These are phyloP conservation scores for Rhodotorula toruloides DNA, from an alignment of 768 basidiomycete species.

Conservation along the genomic window DNA sequence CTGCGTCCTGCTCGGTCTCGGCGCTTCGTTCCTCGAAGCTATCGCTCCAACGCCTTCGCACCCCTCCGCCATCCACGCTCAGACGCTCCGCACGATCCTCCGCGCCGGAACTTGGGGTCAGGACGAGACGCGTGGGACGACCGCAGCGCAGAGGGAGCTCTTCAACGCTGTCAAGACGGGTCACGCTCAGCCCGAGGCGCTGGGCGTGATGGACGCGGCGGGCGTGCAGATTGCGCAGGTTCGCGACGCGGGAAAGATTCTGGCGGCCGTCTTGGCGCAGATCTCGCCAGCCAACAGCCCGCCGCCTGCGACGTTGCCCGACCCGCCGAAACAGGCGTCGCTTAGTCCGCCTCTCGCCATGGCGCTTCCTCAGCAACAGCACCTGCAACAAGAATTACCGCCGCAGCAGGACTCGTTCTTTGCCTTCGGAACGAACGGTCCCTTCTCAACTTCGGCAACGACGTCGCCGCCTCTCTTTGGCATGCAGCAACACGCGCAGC, in stretches of 20 bases:
- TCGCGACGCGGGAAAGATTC: neutral
- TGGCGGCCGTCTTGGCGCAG: neutral
- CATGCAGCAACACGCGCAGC: too few species aligned
- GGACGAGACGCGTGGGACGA: neutral
- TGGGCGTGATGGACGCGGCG: neutral
- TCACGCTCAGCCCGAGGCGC: neutral
- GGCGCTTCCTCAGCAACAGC: too few species aligned
- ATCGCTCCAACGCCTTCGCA: slow-evolving; percentile 11
- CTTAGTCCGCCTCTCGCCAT: too few species aligned
- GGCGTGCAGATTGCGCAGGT: neutral
- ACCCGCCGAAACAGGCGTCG: neutral
- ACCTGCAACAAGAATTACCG: too few species aligned
- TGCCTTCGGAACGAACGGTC: too few species aligned
- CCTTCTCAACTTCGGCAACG: too few species aligned
- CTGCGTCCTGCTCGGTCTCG: slow-evolving; percentile 1
- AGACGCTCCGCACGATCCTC: slow-evolving; percentile 5
- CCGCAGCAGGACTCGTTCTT: too few species aligned
- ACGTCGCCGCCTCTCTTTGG: too few species aligned
- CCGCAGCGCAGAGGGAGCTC: neutral
- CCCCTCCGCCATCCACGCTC: slow-evolving; percentile 3
- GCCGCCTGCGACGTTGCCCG: neutral
- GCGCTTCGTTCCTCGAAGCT: slow-evolving; percentile 8
- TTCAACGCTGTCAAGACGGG: neutral
- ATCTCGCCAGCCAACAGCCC: too few species aligned
- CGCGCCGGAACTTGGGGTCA: slow-evolving; percentile 5